A percentile compares a stretch with the other conserved stretches of the same genome.
Evolutionary conservation across 345 rosid species (phyloP).

Genomic region (Erysimum cheiranthoides): DNA sequence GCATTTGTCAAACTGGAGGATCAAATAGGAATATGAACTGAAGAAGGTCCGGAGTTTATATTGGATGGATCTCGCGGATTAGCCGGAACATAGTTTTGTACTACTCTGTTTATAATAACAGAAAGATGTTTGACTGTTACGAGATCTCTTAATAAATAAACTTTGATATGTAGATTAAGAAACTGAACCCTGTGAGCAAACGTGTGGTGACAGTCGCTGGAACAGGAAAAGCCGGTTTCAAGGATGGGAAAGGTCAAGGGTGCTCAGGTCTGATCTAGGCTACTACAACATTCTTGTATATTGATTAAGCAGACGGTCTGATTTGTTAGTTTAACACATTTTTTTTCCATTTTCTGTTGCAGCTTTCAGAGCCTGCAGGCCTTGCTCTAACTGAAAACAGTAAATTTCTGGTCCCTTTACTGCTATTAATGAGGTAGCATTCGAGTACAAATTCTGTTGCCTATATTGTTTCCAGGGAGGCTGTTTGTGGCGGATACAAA

Average conservation of each 20-base stretch:
- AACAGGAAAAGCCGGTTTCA: conserved; percentile 94
- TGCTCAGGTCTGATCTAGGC: conserved; percentile 67
- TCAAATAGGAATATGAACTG: neutral
- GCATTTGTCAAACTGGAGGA: too few relatives aligned
- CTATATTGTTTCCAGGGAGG: conserved; percentile 57
- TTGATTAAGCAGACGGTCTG: neutral
- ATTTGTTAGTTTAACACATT: conserved; percentile 2
- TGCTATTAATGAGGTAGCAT: neutral
- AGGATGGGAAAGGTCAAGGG: conserved; percentile 68
- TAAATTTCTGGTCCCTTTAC: conserved; percentile 31
- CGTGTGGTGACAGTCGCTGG: conserved; percentile 83
- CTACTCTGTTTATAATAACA: neutral
- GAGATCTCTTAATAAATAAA: neutral
- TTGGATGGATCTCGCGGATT: neutral
- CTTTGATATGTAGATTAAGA: conserved; percentile 65
- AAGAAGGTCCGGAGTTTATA: neutral
- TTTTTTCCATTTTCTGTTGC: conserved; percentile 41
- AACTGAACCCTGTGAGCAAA: conserved; percentile 75
- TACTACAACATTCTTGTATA: conserved; percentile 20
- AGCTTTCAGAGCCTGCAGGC: conserved; percentile 98
- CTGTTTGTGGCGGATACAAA: conserved; percentile 89
- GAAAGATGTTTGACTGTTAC: neutral
- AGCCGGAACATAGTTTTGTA: neutral
- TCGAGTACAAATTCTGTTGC: neutral
- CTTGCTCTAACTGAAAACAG: conserved; percentile 77